Base-by-base conservation (phyloP, 306 rosid genomes). In the Begonia loranthoides region DNA sequence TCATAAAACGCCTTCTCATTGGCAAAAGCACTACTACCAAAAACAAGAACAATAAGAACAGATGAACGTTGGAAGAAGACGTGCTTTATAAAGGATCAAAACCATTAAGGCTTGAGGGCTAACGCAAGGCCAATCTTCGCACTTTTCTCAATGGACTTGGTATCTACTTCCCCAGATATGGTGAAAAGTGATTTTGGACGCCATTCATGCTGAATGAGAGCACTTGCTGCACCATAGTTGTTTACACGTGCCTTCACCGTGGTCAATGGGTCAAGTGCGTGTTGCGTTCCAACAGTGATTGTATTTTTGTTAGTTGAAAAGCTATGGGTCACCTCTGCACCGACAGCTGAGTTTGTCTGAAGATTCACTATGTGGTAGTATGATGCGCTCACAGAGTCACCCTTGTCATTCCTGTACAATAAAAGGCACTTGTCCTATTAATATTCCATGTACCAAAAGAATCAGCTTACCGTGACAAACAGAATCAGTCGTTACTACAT, bases 191-290 rank as follows among this genome's bases (percentile, higher is more conserved):
- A 87, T 13, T 69, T 87, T 49, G 96, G 87, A 15, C 96, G 96
- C 96, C 96, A 87, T 73, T 87, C 87, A 0, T 87, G 94, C 86
- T 83, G 96, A 70, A 87, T 70, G 44, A 87, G 94, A 41, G 94
- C 94, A 9, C 47, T 83, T 21, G 72, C 87, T 72, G 62, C 76
- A 54, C 96, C 96, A 1, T 41, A 34, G 68, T 87, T 78, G 85
- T 83, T 87, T 54, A 79, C 69, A 0, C 94, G 81, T 19, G 81
- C 86, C 65, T 87, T 87, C 51, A 70, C 55, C 0, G 83, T 54
- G 65, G 96, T 87, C 71, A 80, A 67, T 6, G 85, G 83, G 55
- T 87, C 96, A 15, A 83, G 53, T 3, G 94, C 72, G 15, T 87
- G 96, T 67, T 80, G 94, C 58, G 80, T 65, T 33, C 96, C 96